phyloP scores from a whole-genome alignment of 768 basidiomycete species.

The Leccinum arenicola region DNA sequence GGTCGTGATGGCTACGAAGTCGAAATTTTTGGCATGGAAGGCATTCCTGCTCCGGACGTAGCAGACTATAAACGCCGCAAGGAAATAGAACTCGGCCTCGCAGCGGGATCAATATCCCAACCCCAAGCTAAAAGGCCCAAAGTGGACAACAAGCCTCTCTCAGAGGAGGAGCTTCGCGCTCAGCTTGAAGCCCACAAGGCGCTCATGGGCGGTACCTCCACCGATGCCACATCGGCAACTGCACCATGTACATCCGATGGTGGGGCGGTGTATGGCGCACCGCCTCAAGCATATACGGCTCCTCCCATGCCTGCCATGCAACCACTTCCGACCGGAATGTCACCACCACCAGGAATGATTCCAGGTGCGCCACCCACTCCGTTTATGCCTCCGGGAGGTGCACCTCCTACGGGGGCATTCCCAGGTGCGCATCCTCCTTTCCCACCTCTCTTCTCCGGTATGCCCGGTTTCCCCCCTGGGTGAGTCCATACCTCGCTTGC shows the following conservation, averaged over 20 bases:
- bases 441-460: slow-evolving; percentile 41
- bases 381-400: slow-evolving; percentile 36
- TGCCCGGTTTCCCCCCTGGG: slow-evolving; percentile 58
- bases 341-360: slow-evolving; percentile 39
- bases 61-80: slow-evolving; percentile 96
- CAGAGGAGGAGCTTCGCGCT: slow-evolving; percentile 79
- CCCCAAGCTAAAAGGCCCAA: slow-evolving; percentile 81
- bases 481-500: slow-evolving; percentile 31
- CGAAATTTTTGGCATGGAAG: slow-evolving; percentile 99
- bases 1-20: slow-evolving; percentile 98
- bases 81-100: slow-evolving; percentile 88
- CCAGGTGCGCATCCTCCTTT: slow-evolving; percentile 35
- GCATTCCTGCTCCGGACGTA: slow-evolving; percentile 90
- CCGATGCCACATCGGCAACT: slow-evolving; percentile 30
- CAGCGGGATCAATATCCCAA: slow-evolving; percentile 77
- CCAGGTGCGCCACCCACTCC: slow-evolving; percentile 46
- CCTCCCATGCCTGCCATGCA: slow-evolving; percentile 36
- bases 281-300: slow-evolving; percentile 65
- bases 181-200: slow-evolving; percentile 89
- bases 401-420: slow-evolving; percentile 38
- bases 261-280: slow-evolving; percentile 67
- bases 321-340: slow-evolving; percentile 27
- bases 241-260: slow-evolving; percentile 37
- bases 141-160: slow-evolving; percentile 70
- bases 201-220: slow-evolving; percentile 70